These are phyloP conservation scores for Daldinia childiae DNA, from an alignment of 495 filamentous ascomycete genomes.

Conservation along the genomic window DNA sequence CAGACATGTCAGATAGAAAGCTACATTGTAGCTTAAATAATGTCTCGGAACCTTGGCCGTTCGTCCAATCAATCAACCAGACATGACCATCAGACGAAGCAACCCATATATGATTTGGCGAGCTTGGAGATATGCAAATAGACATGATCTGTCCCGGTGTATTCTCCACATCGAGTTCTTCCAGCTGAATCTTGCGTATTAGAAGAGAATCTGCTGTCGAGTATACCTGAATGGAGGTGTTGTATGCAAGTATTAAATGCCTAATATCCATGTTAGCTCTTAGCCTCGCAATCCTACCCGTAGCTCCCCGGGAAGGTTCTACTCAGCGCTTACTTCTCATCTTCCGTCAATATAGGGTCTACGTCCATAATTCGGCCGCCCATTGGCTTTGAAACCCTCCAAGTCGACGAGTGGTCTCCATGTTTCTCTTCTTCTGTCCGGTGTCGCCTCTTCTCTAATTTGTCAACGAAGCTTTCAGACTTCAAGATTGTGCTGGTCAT, in stretches of 20 bases:
- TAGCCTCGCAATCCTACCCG: background rate
- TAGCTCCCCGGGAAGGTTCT: background rate
- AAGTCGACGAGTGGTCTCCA: conserved; percentile 44
- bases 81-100: conserved; percentile 71
- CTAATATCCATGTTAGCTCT: conserved; percentile 56
- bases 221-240: conserved; percentile 78
- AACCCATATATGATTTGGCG: conserved; percentile 71
- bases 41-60: conserved; percentile 59
- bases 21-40: conserved; percentile 44
- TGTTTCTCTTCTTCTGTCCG: conserved; percentile 13
- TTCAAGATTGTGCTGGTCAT: background rate
- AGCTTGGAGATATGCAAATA: conserved; percentile 66
- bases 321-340: conserved; percentile 75
- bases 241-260: conserved; percentile 70
- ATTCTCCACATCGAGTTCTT: conserved; percentile 26
- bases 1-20: conserved; percentile 50
- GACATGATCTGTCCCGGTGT: conserved; percentile 56
- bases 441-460: conserved; percentile 26
- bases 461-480: background rate
- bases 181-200: conserved; percentile 64
- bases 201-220: conserved; percentile 82
- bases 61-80: conserved; percentile 79
- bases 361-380: conserved; percentile 75
- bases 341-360: conserved; percentile 79
- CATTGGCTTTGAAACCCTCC: conserved; percentile 68